These are phyloP conservation scores for Pachyrhizus erosus DNA, from an alignment of 306 rosid genomes.

Conservation along the genomic window DNA sequence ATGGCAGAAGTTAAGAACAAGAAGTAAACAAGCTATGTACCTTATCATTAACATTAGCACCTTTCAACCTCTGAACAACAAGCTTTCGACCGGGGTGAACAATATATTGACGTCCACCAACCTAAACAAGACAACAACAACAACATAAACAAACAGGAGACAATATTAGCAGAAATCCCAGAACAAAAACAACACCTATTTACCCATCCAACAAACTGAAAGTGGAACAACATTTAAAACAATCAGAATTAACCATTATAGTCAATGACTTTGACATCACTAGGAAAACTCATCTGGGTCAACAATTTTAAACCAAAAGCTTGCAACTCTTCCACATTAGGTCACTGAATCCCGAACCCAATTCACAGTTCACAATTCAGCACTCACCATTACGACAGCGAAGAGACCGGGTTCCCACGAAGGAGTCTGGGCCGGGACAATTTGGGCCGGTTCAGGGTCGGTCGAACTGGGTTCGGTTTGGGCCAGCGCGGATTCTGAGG, in stretches of 20 bases:
- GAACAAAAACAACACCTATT: background rate
- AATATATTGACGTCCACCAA: slow-evolving; percentile 89
- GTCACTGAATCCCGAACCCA: background rate
- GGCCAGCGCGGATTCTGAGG: slow-evolving; percentile 49
- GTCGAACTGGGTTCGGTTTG: slow-evolving; percentile 31
- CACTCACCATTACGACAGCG: slow-evolving; percentile 90
- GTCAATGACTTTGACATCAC: background rate
- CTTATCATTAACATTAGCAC: slow-evolving; percentile 83
- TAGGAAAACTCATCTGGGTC: background rate
- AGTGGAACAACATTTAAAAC: background rate
- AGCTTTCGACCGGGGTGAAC: slow-evolving; percentile 92
- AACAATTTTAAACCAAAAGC: slow-evolving; percentile 11
- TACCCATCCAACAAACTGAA: slow-evolving; percentile 11
- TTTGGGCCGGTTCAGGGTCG: slow-evolving; percentile 49
- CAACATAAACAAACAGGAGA: slow-evolving; percentile 17
- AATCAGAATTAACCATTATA: slow-evolving; percentile 2
- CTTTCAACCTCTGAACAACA: slow-evolving; percentile 86
- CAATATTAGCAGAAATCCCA: slow-evolving; percentile 1
- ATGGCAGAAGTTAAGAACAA: slow-evolving; percentile 16
- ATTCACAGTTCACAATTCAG: background rate
- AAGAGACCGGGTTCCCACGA: slow-evolving; percentile 76
- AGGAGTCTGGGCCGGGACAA: slow-evolving; percentile 47
- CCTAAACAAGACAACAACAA: slow-evolving; percentile 49
- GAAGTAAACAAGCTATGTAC: slow-evolving; percentile 46
- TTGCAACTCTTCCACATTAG: slow-evolving; percentile 30